Evolutionary conservation across 2,329 filamentous ascomycete species (phyloP).

Genomic region (Penicillium sp.): DNA sequence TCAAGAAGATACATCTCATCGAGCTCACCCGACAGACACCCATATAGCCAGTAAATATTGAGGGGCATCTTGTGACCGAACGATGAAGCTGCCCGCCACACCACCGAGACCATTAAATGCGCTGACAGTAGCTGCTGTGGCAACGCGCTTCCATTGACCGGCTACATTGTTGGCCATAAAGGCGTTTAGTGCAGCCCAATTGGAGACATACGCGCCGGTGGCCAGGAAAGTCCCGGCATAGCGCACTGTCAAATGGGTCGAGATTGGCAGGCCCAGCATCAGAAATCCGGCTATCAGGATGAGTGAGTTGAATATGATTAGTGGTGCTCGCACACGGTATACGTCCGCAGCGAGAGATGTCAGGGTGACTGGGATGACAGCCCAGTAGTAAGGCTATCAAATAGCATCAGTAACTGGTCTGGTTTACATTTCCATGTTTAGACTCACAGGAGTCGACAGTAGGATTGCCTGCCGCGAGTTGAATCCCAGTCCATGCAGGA

Average conservation of each 20-base stretch:
- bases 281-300: conserved; percentile 62
- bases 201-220: conserved; percentile 65
- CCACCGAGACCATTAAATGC: conserved; percentile 63
- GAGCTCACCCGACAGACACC: conserved; percentile 58
- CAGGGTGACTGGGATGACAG: conserved; percentile 61
- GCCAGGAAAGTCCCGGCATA: conserved; percentile 65
- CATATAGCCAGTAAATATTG: conserved; percentile 64
- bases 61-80: conserved; percentile 60
- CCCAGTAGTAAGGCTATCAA: conserved; percentile 62
- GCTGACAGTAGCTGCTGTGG: conserved; percentile 59
- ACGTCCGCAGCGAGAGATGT: conserved; percentile 63
- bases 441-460: conserved; percentile 56
- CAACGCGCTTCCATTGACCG: conserved; percentile 64
- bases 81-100: conserved; percentile 65
- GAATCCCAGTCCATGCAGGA: conserved; percentile 57
- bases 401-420: background rate
- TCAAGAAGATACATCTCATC: background rate
- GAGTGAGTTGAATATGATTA: conserved; percentile 64
- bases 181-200: conserved; percentile 65
- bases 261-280: conserved; percentile 60
- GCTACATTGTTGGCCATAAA: conserved; percentile 63
- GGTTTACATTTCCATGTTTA: background rate
- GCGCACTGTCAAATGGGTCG: conserved; percentile 56
- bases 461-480: conserved; percentile 55
- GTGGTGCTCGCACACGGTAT: conserved; percentile 58